Percentiles rank a stretch among this genome's conserved stretches.
Conservation (phyloP, 371 early-diverging fungal genomes). For the Mucor mucedo region DNA sequence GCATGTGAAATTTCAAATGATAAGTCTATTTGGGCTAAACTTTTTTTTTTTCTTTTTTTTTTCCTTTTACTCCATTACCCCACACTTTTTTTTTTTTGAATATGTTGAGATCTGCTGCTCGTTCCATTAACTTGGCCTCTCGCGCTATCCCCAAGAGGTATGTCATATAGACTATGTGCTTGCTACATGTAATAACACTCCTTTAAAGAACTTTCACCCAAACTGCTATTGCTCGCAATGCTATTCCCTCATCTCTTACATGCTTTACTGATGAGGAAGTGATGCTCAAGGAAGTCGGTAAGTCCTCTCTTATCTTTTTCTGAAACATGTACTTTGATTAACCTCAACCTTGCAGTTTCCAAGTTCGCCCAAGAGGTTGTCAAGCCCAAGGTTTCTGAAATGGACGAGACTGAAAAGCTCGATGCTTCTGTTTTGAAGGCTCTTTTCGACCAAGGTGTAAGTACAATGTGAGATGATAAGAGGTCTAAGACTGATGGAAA, state of each 20-base stretch:
- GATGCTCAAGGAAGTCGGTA: conserved; percentile 79
- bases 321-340: neutral
- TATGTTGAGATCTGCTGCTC: conserved; percentile 29
- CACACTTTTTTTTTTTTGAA: neutral
- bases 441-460: conserved; percentile 88
- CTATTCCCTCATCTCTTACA: conserved; percentile 64
- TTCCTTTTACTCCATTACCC: conserved; percentile 3
- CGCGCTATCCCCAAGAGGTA: conserved; percentile 34
- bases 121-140: conserved; percentile 23
- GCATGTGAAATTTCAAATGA: conserved; percentile 4
- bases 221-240: conserved; percentile 47
- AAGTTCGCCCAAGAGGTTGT: conserved; percentile 87
- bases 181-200: neutral
- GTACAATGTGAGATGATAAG: conserved; percentile 23
- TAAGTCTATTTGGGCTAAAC: neutral
- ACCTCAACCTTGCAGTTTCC: conserved; percentile 57
- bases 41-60: neutral
- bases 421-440: conserved; percentile 84
- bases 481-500: neutral
- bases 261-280: conserved; percentile 84
- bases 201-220: conserved; percentile 50
- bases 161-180: neutral
- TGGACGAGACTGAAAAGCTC: conserved; percentile 93
- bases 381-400: conserved; percentile 85
- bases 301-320: neutral